phyloP scores from a whole-genome alignment of 1,139 yeast genomes.

The Candida sanyaensis region DNA sequence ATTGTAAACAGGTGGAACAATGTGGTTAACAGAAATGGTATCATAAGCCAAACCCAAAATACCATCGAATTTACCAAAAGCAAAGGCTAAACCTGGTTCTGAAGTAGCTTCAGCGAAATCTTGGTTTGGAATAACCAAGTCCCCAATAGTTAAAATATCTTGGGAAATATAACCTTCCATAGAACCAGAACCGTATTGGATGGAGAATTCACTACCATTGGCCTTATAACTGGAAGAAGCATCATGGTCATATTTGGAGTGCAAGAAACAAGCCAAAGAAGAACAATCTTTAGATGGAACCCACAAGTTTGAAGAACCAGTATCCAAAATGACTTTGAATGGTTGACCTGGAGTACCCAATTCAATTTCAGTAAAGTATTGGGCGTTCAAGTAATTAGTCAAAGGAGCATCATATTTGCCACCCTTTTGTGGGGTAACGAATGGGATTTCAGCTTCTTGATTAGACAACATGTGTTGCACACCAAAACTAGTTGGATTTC shows the following conservation, averaged over 20 bases:
- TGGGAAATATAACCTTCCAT: conserved; percentile 89
- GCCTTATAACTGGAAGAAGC: conserved; percentile 77
- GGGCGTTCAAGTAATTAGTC: conserved; percentile 91
- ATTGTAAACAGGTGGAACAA: conserved; percentile 92
- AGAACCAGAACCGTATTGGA: conserved; percentile 91
- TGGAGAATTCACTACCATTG: conserved; percentile 82
- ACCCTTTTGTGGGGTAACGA: conserved; percentile 33
- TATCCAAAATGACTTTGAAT: conserved; percentile 89
- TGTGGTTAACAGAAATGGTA: conserved; percentile 80
- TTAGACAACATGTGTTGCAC: conserved; percentile 13
- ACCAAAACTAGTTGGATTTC: conserved; percentile 24
- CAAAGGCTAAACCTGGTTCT: conserved; percentile 97
- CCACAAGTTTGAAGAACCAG: conserved; percentile 97
- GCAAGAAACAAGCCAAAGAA: conserved; percentile 93
- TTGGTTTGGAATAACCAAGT: conserved; percentile 79
- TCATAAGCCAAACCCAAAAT: conserved; percentile 93
- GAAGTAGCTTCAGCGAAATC: conserved; percentile 96
- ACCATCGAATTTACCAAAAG: conserved; percentile 98
- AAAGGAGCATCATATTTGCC: conserved; percentile 69
- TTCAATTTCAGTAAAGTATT: conserved; percentile 86
- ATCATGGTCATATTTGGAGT: conserved; percentile 83
- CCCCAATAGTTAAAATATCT: conserved; percentile 80
- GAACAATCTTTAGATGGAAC: conserved; percentile 88
- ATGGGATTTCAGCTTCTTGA: conserved; percentile 45
- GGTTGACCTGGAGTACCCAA: conserved; percentile 92